phyloP scores from a whole-genome alignment of 495 filamentous ascomycete species.

The Hypoxylon fragiforme region DNA sequence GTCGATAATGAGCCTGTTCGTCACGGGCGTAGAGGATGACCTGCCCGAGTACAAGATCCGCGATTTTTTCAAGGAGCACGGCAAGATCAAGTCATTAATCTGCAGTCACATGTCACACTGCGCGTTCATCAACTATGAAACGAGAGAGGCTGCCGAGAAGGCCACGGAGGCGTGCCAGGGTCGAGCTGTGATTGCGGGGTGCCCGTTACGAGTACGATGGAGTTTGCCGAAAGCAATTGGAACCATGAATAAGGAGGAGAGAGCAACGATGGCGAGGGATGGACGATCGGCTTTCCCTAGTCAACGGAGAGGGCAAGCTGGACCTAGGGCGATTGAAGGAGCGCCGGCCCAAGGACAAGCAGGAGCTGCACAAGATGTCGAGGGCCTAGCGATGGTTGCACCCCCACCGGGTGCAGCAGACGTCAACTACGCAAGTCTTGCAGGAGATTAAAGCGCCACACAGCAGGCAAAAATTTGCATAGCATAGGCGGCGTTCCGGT shows the following conservation, averaged over 20 bases:
- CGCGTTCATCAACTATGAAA: slow-evolving; percentile 92
- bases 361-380: slow-evolving; percentile 47
- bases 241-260: slow-evolving; percentile 81
- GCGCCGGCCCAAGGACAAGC: slow-evolving; percentile 34
- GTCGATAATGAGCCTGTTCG: slow-evolving; percentile 86
- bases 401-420: slow-evolving; percentile 82
- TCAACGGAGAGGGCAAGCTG: slow-evolving; percentile 35
- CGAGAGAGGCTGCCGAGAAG: slow-evolving; percentile 77
- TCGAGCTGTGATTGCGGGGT: slow-evolving; percentile 79
- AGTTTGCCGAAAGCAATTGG: slow-evolving; percentile 88
- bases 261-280: slow-evolving; percentile 72
- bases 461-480: slow-evolving; percentile 24
- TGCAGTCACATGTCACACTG: slow-evolving; percentile 97
- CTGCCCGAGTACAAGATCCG: slow-evolving; percentile 89
- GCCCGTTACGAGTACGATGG: slow-evolving; percentile 88
- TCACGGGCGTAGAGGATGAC: slow-evolving; percentile 95
- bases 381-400: slow-evolving; percentile 60
- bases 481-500: slow-evolving; percentile 40
- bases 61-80: slow-evolving; percentile 85
- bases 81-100: slow-evolving; percentile 83
- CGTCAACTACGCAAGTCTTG: slow-evolving; percentile 81
- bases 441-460: slow-evolving; percentile 63
- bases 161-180: slow-evolving; percentile 86
- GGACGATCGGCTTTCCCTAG: slow-evolving; percentile 60
- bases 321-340: slow-evolving; percentile 39